Base-by-base conservation (phyloP, 192 early-diverging fungal genomes). In the Jimgerdemannia flammicorona region DNA sequence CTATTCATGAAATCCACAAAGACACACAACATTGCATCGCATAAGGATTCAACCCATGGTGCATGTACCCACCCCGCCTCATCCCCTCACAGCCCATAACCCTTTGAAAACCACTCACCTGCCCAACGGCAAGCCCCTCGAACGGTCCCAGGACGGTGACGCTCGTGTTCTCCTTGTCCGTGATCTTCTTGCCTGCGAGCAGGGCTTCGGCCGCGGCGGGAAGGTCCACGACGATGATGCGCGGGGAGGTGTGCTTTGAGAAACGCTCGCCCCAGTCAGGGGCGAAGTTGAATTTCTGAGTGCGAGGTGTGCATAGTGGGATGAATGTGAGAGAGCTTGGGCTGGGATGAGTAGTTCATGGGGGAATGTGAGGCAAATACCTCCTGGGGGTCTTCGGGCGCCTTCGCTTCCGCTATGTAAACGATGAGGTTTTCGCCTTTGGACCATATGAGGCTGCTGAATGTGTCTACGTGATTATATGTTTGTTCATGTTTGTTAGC, bases 231-330 rank as follows among this genome's bases (percentile, higher is more conserved):
- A 90, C 71, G 4, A 91, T 83, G 11, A 93, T 79, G 3, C 70
- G 75, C 0, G 91, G 87, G 6, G 85, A 78, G 0, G 84, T 77
- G 76, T 90, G 91, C 43, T 91, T 90, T 49, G 63, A 80, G 66
- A 90, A 90, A 3, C 85, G 84, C 80, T 95, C 93, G 7, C 93
- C 93, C 88, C 88, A 92, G 74, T 91, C 92, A 19, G 87, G 84
- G 18, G 81, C 84, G 72, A 84, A 84, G 59, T 76, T 79, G 72
- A 83, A 91, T 69, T 84, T 83, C 69, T 79, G 69, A 1, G 29
- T 29, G 29, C 29, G 29, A 29, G 29, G 29, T 29, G 29, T 65
- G 19, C 64, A 65, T 18, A 1, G 64, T 65, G 14, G 19, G 64
- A 29, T 29, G 29, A 29, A 29, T 0, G 29, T 29, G 29, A 29